These are phyloP conservation scores for Acanthamoeba sp. DNA, from an alignment of 208 protist species.

Conservation along the genomic window DNA sequence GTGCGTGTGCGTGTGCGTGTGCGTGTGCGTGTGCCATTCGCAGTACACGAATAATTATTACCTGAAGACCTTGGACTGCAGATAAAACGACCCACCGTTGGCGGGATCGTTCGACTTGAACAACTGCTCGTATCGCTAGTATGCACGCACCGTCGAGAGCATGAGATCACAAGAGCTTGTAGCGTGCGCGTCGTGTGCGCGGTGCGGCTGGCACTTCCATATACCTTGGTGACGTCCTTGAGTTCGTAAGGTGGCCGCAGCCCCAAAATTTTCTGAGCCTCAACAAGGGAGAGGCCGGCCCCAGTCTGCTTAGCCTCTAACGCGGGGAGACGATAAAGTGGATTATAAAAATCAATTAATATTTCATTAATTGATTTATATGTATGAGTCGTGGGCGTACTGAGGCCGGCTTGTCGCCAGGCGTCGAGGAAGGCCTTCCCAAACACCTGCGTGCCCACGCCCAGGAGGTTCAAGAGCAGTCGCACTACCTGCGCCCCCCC, in stretches of 20 bases:
- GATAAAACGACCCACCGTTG: conserved; percentile 71
- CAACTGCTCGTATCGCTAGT: conserved; percentile 66
- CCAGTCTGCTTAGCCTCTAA: conserved; percentile 27
- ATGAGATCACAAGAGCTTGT: neutral
- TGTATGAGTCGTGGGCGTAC: neutral
- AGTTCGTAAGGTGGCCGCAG: neutral
- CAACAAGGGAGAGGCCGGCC: neutral
- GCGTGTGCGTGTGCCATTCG: no score
- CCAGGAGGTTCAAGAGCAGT: conserved; percentile 40
- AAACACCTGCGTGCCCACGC: conserved; percentile 32
- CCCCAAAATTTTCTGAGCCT: conserved; percentile 12
- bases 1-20: neutral
- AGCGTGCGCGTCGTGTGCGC: neutral
- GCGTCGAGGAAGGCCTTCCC: conserved; percentile 70
- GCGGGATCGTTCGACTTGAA: conserved; percentile 72
- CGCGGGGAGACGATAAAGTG: neutral
- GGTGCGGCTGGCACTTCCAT: neutral
- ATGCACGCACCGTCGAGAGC: no score
- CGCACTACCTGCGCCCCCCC: neutral
- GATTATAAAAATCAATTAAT: neutral
- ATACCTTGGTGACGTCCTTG: conserved; percentile 37
- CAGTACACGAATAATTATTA: no score
- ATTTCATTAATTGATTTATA: neutral
- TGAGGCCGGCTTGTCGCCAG: conserved; percentile 66
- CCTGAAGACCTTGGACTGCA: conserved; percentile 74